Evolutionary conservation across 768 basidiomycete species (phyloP).

Genomic region (Rhizopogon roseolus): DNA sequence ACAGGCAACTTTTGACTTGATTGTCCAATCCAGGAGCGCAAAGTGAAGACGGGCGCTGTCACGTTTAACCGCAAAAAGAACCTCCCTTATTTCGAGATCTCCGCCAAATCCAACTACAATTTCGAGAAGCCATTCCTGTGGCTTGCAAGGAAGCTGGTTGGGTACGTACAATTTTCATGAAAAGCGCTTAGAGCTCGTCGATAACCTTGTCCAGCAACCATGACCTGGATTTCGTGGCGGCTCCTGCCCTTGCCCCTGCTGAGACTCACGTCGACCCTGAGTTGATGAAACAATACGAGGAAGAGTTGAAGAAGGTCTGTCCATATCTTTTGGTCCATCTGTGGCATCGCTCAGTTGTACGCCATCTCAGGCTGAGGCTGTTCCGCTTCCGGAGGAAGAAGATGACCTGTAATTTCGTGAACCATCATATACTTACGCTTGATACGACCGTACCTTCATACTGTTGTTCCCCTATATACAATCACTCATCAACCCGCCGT

Average conservation of each 20-base stretch:
- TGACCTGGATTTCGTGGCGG: slow-evolving; percentile 90
- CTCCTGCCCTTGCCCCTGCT: slow-evolving; percentile 91
- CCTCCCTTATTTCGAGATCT: slow-evolving; percentile 99
- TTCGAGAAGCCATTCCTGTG: slow-evolving; percentile 99
- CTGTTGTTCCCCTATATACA: slow-evolving; percentile 14
- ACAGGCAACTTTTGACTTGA: slow-evolving; percentile 5
- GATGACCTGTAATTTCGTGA: slow-evolving; percentile 61
- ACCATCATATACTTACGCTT: slow-evolving; percentile 14
- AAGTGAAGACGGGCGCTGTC: slow-evolving; percentile 97
- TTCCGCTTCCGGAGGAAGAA: slow-evolving; percentile 97
- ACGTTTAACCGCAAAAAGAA: slow-evolving; percentile 99
- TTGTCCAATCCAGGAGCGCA: slow-evolving; percentile 72
- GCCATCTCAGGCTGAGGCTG: slow-evolving; percentile 64
- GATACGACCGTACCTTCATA: slow-evolving; percentile 15
- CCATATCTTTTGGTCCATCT: neutral
- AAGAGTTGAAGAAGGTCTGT: slow-evolving; percentile 66
- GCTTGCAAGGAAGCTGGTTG: slow-evolving; percentile 97
- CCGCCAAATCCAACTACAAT: slow-evolving; percentile 99
- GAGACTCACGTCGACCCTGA: slow-evolving; percentile 79
- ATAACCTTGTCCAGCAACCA: slow-evolving; percentile 53
- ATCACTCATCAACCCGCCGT: slow-evolving; percentile 13
- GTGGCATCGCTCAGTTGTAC: slow-evolving; percentile 6
- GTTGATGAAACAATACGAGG: slow-evolving; percentile 77
- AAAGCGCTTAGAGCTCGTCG: neutral
- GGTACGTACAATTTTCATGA: slow-evolving; percentile 45